Percentiles rank a stretch among this genome's conserved stretches.
phyloP scores from a whole-genome alignment of 495 filamentous ascomycete genomes.

The Corynascus novoguineensis region DNA sequence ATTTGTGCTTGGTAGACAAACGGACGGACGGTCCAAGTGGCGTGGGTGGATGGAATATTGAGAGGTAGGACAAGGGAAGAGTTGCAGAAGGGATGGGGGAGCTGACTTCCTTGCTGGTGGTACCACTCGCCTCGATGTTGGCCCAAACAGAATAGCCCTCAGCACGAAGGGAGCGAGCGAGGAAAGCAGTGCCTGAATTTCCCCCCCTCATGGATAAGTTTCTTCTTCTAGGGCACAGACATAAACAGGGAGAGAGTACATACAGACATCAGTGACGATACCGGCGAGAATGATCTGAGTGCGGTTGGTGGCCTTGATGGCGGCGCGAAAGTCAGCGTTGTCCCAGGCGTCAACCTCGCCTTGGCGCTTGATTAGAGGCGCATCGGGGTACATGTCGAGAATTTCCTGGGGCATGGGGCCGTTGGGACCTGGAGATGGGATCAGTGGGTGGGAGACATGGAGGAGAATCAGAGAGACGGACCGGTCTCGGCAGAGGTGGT shows the following conservation, averaged over 20 bases:
- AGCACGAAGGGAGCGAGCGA: slow-evolving; percentile 62
- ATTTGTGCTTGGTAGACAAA: background rate
- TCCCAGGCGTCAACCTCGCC: slow-evolving; percentile 82
- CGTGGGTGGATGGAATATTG: background rate
- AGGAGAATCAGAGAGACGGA: slow-evolving; percentile 6
- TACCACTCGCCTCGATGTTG: slow-evolving; percentile 66
- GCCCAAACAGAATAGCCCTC: slow-evolving; percentile 75
- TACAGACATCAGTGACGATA: slow-evolving; percentile 72
- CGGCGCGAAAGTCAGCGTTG: slow-evolving; percentile 62
- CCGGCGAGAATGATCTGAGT: slow-evolving; percentile 69
- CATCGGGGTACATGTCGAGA: slow-evolving; percentile 58
- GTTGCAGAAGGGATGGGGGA: background rate
- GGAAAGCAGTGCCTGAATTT: slow-evolving; percentile 63
- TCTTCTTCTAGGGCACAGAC: too few species aligned
- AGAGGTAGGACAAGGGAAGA: background rate
- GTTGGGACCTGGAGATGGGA: slow-evolving; percentile 50
- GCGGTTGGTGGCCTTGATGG: slow-evolving; percentile 58
- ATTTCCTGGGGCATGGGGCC: slow-evolving; percentile 69
- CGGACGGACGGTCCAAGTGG: background rate
- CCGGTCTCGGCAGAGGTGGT: slow-evolving; percentile 59
- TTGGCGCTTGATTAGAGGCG: slow-evolving; percentile 60
- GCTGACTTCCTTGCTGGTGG: slow-evolving; percentile 46
- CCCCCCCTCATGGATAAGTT: too few species aligned
- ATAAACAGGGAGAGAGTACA: slow-evolving; percentile 19
- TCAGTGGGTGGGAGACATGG: background rate